These are phyloP conservation scores for Mycena haematopus DNA, from an alignment of 768 basidiomycete genomes.

Conservation along the genomic window DNA sequence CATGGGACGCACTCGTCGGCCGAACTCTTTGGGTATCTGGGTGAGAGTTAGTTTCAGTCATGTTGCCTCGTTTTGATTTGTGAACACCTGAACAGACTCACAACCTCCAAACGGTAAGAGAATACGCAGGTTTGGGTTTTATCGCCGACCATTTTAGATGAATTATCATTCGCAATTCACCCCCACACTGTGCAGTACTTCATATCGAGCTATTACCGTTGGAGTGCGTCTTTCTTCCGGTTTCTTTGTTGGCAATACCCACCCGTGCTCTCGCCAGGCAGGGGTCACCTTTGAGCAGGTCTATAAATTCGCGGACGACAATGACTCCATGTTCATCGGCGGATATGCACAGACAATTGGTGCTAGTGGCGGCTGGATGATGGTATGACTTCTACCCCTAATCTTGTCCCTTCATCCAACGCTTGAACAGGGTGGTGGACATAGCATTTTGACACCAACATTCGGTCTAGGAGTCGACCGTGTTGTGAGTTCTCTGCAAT, in stretches of 20 bases:
- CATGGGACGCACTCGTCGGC: slow-evolving; percentile 32
- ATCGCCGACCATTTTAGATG: not conserved
- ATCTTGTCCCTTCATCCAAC: not conserved
- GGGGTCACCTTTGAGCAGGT: slow-evolving; percentile 24
- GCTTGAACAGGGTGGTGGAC: slow-evolving; percentile 44
- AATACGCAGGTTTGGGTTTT: not conserved
- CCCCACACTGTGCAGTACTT: not conserved
- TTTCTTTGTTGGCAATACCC: too few species aligned
- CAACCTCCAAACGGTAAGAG: slow-evolving; percentile 20
- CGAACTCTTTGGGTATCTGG: slow-evolving; percentile 26
- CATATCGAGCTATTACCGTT: slow-evolving; percentile 3
- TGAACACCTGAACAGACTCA: slow-evolving; percentile 15
- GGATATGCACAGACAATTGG: slow-evolving; percentile 37
- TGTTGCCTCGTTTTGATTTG: not conserved
- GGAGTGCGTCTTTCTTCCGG: not conserved
- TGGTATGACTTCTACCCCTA: slow-evolving; percentile 15
- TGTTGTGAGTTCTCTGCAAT: slow-evolving; percentile 16
- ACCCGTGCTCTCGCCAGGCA: slow-evolving; percentile 5
- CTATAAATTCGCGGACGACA: slow-evolving; percentile 30
- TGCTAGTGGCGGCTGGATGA: slow-evolving; percentile 40
- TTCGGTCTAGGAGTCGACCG: slow-evolving; percentile 43
- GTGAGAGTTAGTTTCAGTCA: slow-evolving; percentile 9
- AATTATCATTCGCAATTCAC: not conserved
- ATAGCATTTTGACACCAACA: slow-evolving; percentile 35
- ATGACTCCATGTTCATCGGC: slow-evolving; percentile 28